phyloP scores from a whole-genome alignment of 2,329 filamentous ascomycete genomes.

The Stromatinia cepivora region DNA sequence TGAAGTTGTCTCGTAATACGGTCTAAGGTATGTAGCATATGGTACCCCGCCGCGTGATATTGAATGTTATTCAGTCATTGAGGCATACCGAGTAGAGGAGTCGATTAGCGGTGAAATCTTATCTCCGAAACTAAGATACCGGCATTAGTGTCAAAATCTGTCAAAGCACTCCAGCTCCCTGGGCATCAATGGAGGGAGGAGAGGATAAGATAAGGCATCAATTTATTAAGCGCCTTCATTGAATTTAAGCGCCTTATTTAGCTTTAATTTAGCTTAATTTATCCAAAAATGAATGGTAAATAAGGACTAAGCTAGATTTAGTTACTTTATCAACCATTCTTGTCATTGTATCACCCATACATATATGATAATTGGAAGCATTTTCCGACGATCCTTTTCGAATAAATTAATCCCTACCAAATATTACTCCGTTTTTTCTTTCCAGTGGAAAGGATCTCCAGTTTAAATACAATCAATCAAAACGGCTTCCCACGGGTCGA shows the following conservation, averaged over 20 bases:
- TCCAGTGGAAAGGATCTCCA: constrained; percentile 9
- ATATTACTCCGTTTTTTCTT: constrained; percentile 16
- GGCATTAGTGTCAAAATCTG: constrained; percentile 2
- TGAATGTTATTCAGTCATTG: constrained; percentile 2
- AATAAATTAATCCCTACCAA: constrained; percentile 5
- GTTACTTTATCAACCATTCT: neutral
- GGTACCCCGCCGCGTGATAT: constrained; percentile 22
- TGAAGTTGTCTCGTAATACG: constrained; percentile 11
- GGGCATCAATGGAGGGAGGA: neutral
- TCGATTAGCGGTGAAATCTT: constrained; percentile 11
- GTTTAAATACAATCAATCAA: constrained; percentile 25
- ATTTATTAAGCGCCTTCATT: neutral
- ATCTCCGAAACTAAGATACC: constrained; percentile 10
- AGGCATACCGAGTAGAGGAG: neutral
- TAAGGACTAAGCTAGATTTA: neutral
- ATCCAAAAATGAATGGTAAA: too few species aligned
- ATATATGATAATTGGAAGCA: constrained; percentile 3
- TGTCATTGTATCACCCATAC: neutral
- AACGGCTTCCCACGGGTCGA: constrained; percentile 41
- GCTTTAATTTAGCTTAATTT: neutral
- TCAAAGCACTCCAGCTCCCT: neutral
- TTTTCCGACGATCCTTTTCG: constrained; percentile 5
- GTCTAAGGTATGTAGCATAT: neutral
- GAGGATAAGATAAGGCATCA: constrained; percentile 8
- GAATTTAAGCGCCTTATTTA: neutral